These are phyloP conservation scores for Lentithecium fluviatile DNA, from an alignment of 495 filamentous ascomycete species.

Conservation along the genomic window DNA sequence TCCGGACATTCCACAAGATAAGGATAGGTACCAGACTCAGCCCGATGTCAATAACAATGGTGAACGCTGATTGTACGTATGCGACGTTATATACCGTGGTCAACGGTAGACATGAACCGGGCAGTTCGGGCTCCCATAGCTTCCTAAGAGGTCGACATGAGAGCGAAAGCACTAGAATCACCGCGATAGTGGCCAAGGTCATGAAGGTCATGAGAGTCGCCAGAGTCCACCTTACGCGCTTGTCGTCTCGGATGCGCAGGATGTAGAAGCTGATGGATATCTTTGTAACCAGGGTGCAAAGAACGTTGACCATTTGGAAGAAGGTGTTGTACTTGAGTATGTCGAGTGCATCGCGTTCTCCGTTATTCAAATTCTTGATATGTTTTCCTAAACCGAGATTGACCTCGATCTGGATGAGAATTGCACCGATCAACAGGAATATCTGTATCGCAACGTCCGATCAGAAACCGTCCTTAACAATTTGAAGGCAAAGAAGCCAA, in stretches of 20 bases:
- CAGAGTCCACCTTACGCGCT: not conserved
- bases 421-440: not conserved
- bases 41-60: too few relatives aligned
- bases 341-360: not conserved
- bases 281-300: constrained; percentile 4
- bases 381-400: not conserved
- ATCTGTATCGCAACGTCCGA: constrained; percentile 2
- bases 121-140: constrained; percentile 1
- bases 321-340: constrained; percentile 6
- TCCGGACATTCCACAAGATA: too few relatives aligned
- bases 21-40: too few relatives aligned
- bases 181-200: not conserved
- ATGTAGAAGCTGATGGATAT: constrained; percentile 10
- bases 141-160: constrained; percentile 5
- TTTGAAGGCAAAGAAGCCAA: not conserved
- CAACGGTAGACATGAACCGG: too few relatives aligned
- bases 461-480: not conserved
- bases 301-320: not conserved
- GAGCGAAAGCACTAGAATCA: not conserved
- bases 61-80: too few relatives aligned
- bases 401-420: constrained; percentile 2
- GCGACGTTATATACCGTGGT: too few relatives aligned
- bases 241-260: constrained; percentile 1
- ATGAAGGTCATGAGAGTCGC: constrained; percentile 5
- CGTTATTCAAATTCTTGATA: not conserved